phyloP scores from a whole-genome alignment of 2,329 filamentous ascomycete species.

The Trichoderma sp. region DNA sequence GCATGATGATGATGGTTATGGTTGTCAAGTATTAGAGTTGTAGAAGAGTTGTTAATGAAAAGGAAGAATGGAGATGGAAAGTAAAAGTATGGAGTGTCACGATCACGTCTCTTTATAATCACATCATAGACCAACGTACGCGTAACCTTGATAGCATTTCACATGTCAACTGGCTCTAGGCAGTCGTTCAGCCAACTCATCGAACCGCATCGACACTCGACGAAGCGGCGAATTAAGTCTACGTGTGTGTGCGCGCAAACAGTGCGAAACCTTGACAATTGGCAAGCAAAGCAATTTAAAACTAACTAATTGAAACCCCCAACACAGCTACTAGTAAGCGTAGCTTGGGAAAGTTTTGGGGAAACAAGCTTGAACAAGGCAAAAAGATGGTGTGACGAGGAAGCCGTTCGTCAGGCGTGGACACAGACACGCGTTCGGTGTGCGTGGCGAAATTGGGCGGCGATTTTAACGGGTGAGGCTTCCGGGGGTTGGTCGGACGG shows the following conservation, averaged over 20 bases:
- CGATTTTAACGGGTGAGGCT: background rate
- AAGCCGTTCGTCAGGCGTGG: background rate
- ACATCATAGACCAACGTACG: background rate
- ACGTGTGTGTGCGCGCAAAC: background rate
- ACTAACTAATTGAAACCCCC: background rate
- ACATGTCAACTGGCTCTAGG: background rate
- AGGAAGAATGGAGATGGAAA: background rate
- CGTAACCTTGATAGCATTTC: background rate
- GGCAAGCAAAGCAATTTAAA: background rate
- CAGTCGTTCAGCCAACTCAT: constrained; percentile 9
- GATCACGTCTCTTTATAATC: background rate
- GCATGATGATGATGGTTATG: background rate
- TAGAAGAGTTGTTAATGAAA: background rate
- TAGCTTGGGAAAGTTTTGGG: background rate
- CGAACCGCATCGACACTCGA: background rate
- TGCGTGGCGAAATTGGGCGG: background rate
- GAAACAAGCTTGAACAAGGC: background rate
- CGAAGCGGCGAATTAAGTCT: background rate
- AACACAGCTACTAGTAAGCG: background rate
- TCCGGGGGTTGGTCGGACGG: background rate
- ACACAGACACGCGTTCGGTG: background rate
- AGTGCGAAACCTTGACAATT: background rate
- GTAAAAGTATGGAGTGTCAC: background rate
- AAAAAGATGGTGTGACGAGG: constrained; percentile 5
- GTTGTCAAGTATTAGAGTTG: background rate